Evolutionary conservation across 805 yeast genomes (phyloP).

Genomic region (Wickerhamomyces ciferrii): DNA sequence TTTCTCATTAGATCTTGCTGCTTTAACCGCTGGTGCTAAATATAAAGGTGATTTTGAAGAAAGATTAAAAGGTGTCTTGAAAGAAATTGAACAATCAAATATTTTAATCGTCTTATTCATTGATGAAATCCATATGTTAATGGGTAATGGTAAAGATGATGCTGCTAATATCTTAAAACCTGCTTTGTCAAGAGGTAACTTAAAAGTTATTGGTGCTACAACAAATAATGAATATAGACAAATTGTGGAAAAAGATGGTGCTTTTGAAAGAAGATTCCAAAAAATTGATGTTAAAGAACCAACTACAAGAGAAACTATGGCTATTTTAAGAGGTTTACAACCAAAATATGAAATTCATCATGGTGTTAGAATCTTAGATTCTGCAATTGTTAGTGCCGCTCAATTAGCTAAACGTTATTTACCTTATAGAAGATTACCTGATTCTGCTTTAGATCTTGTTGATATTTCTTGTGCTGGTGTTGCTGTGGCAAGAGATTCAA

Average conservation of each 20-base stretch:
- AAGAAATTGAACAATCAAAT: slow-evolving; percentile 85
- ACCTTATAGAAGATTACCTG: slow-evolving; percentile 94
- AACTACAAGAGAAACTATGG: slow-evolving; percentile 86
- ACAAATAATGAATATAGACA: slow-evolving; percentile 93
- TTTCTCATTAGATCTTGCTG: slow-evolving; percentile 90
- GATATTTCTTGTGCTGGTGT: slow-evolving; percentile 97
- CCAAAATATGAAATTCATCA: slow-evolving; percentile 95
- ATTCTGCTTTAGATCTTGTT: slow-evolving; percentile 92
- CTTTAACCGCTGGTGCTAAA: slow-evolving; percentile 97
- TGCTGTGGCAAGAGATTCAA: slow-evolving; percentile 96
- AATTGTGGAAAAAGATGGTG: slow-evolving; percentile 93
- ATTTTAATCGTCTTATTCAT: slow-evolving; percentile 85
- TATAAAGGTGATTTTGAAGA: slow-evolving; percentile 99
- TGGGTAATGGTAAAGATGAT: slow-evolving; percentile 98
- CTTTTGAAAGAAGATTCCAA: slow-evolving; percentile 97
- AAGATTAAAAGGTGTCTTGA: slow-evolving; percentile 92
- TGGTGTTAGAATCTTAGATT: slow-evolving; percentile 93
- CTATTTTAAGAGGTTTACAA: slow-evolving; percentile 93
- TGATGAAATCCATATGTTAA: slow-evolving; percentile 98
- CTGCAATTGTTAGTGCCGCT: slow-evolving; percentile 91
- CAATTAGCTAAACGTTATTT: slow-evolving; percentile 90
- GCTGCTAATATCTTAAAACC: slow-evolving; percentile 97
- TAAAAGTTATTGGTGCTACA: slow-evolving; percentile 98
- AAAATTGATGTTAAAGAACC: slow-evolving; percentile 95
- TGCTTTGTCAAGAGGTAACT: slow-evolving; percentile 91